These are phyloP conservation scores for Kondoa malvinella DNA, from an alignment of 768 basidiomycete species.

Conservation along the genomic window DNA sequence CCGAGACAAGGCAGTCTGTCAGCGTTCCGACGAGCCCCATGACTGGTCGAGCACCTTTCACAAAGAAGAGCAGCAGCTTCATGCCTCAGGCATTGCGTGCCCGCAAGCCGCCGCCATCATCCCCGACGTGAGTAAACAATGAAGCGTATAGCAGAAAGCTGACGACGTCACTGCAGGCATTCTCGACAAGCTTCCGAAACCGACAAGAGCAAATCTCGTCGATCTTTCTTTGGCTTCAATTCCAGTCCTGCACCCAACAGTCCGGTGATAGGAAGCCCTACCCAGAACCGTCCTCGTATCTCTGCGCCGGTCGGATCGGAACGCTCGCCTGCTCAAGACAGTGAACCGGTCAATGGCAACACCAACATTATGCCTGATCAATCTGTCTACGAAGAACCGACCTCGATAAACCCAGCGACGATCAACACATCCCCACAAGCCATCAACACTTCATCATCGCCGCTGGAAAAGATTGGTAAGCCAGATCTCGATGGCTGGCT, in stretches of 20 bases:
- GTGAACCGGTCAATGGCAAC: neutral
- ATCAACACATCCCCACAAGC: too few species aligned
- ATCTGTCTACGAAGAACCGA: too few species aligned
- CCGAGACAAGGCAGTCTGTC: neutral
- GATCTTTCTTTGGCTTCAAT: constrained; percentile 2
- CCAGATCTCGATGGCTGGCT: constrained; percentile 86
- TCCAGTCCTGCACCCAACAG: neutral
- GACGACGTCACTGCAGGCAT: neutral
- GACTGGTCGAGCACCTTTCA: neutral
- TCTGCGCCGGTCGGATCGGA: constrained; percentile 1
- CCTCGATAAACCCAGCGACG: too few species aligned
- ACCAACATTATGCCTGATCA: neutral
- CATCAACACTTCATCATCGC: constrained; percentile 27
- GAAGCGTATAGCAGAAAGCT: neutral
- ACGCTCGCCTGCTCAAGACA: neutral
- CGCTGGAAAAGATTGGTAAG: constrained; percentile 75
- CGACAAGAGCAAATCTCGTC: neutral
- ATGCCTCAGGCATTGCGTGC: neutral
- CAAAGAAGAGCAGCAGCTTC: neutral
- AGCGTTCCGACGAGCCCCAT: neutral
- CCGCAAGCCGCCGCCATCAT: constrained; percentile 16
- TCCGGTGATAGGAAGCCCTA: too few species aligned
- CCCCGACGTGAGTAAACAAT: neutral
- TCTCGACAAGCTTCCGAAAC: neutral
- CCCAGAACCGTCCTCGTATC: neutral